phyloP scores from a whole-genome alignment of 2,329 filamentous ascomycete species.

The Shiraia sp. region DNA sequence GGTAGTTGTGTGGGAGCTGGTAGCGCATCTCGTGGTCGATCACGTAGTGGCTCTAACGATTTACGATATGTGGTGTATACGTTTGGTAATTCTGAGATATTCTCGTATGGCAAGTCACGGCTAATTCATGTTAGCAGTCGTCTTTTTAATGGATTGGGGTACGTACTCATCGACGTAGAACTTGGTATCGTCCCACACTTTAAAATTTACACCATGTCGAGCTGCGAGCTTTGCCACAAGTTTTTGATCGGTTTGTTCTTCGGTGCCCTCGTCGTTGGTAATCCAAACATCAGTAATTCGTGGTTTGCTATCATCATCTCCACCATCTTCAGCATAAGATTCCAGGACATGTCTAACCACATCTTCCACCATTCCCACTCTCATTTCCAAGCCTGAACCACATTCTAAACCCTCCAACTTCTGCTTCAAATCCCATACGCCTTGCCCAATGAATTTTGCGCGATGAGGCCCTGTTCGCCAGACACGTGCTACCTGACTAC shows the following conservation, averaged over 20 bases:
- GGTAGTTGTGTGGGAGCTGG: constrained; percentile 62
- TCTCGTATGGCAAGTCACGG: constrained; percentile 65
- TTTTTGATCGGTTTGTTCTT: constrained; percentile 69
- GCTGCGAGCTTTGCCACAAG: constrained; percentile 59
- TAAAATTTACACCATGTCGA: constrained; percentile 61
- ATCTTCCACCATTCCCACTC: constrained; percentile 65
- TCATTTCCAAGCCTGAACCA: constrained; percentile 59
- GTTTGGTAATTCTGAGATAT: constrained; percentile 67
- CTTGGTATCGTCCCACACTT: constrained; percentile 73
- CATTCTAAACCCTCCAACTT: constrained; percentile 63
- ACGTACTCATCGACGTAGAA: constrained; percentile 78
- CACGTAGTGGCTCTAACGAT: constrained; percentile 69
- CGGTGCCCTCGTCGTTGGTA: constrained; percentile 69
- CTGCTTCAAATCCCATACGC: constrained; percentile 72
- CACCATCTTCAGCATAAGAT: constrained; percentile 36
- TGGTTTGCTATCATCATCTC: constrained; percentile 29
- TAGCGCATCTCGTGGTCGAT: constrained; percentile 63
- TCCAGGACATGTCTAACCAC: constrained; percentile 63
- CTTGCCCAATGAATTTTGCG: constrained; percentile 72
- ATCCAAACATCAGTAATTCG: constrained; percentile 72
- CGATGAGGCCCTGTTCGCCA: constrained; percentile 76
- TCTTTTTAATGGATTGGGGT: neutral
- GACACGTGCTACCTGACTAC: constrained; percentile 66
- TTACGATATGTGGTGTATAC: constrained; percentile 78
- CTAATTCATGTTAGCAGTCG: constrained; percentile 48